phyloP scores from a whole-genome alignment of 305 asterid species.

The Fraxinus albicans region DNA sequence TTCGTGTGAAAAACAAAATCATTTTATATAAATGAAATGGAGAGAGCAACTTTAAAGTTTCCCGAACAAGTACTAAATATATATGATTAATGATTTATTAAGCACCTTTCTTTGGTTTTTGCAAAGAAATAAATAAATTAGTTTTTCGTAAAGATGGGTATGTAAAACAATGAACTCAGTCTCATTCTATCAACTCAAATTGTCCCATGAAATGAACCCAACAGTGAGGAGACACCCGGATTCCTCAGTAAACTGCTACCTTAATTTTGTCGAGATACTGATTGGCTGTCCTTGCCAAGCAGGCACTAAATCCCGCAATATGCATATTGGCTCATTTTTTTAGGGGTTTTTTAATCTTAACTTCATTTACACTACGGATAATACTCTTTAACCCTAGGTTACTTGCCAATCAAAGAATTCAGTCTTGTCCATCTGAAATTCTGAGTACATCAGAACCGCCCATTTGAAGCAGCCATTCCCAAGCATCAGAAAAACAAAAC shows the following conservation, averaged over 20 bases:
- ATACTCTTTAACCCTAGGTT: constrained; percentile 39
- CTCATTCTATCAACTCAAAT: constrained; percentile 44
- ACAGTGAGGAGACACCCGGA: constrained; percentile 21
- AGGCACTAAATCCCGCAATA: constrained; percentile 44
- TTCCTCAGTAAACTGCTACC: constrained; percentile 50
- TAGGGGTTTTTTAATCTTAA: constrained; percentile 9
- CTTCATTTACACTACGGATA: constrained; percentile 31
- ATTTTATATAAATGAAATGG: too few relatives aligned
- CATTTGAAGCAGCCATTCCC: constrained; percentile 32
- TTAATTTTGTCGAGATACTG: constrained; percentile 76
- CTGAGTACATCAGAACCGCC: constrained; percentile 30
- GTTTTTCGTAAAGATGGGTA: neutral
- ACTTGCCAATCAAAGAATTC: constrained; percentile 13
- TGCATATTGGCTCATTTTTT: constrained; percentile 50
- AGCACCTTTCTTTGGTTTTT: neutral
- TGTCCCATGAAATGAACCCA: constrained; percentile 29
- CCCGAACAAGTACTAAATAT: neutral
- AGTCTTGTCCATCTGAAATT: constrained; percentile 17
- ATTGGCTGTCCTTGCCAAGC: constrained; percentile 62
- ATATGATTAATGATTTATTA: too few relatives aligned
- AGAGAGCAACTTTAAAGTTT: too few relatives aligned
- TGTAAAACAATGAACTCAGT: constrained; percentile 23
- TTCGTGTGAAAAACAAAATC: too few relatives aligned
- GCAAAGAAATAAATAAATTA: neutral
- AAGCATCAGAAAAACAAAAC: constrained; percentile 23